Percentiles rank a stretch among this genome's conserved stretches.
Evolutionary conservation across 345 rosid genomes (phyloP).

Genomic region (Gossypium anomalum): DNA sequence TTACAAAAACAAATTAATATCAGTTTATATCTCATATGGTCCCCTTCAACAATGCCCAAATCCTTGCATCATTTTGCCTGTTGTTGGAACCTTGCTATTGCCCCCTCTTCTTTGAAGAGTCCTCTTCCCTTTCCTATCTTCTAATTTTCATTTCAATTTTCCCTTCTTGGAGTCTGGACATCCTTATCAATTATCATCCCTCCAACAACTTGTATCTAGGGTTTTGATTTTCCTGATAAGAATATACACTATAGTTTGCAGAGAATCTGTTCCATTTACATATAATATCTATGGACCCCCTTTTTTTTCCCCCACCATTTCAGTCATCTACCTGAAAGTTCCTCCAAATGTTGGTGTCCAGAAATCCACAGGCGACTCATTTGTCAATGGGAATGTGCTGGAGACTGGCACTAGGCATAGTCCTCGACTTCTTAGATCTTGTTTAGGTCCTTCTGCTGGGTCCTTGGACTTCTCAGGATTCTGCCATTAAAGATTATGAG

Average conservation of each 20-base stretch:
- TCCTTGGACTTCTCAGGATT: slow-evolving; percentile 51
- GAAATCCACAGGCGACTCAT: slow-evolving; percentile 70
- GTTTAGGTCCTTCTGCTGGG: slow-evolving; percentile 57
- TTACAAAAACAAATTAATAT: slow-evolving; percentile 27
- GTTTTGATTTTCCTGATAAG: slow-evolving; percentile 30
- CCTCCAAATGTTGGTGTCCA: slow-evolving; percentile 99
- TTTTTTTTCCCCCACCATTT: neutral
- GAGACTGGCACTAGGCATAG: slow-evolving; percentile 87
- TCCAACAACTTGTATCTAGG: slow-evolving; percentile 28
- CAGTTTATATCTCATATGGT: slow-evolving; percentile 10
- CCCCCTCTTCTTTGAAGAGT: slow-evolving; percentile 22
- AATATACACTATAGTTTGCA: slow-evolving; percentile 22
- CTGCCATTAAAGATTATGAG: slow-evolving; percentile 29
- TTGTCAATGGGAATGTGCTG: slow-evolving; percentile 84
- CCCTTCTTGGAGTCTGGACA: slow-evolving; percentile 21
- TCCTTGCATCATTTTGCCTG: slow-evolving; percentile 27
- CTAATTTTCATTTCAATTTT: slow-evolving; percentile 6
- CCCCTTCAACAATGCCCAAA: slow-evolving; percentile 16
- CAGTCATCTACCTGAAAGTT: slow-evolving; percentile 59
- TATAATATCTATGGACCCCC: neutral
- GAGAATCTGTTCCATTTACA: slow-evolving; percentile 28
- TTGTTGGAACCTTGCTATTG: slow-evolving; percentile 20
- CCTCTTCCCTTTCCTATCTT: slow-evolving; percentile 9
- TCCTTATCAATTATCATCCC: slow-evolving; percentile 23
- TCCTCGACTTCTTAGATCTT: slow-evolving; percentile 89